phyloP scores from a whole-genome alignment of 495 filamentous ascomycete species.

The Aspergillus diversus region DNA sequence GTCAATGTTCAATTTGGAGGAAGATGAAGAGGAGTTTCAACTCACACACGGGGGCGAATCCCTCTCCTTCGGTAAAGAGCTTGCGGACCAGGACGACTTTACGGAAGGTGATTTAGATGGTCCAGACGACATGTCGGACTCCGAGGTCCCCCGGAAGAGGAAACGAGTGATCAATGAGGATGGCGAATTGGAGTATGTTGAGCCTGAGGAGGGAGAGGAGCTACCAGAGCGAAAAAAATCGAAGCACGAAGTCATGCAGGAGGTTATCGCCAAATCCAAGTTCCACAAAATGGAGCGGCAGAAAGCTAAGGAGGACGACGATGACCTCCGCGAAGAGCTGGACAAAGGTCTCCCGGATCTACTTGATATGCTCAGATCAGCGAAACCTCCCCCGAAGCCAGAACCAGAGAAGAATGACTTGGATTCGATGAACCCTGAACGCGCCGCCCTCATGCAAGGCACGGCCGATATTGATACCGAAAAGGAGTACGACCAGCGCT shows the following conservation, averaged over 20 bases:
- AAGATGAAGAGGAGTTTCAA: slow-evolving; percentile 65
- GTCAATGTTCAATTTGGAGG: slow-evolving; percentile 88
- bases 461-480: slow-evolving; percentile 67
- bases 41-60: slow-evolving; percentile 85
- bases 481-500: slow-evolving; percentile 80
- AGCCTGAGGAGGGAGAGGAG: slow-evolving; percentile 27
- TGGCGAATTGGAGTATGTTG: slow-evolving; percentile 35
- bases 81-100: slow-evolving; percentile 67
- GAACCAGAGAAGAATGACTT: slow-evolving; percentile 46
- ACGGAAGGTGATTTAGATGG: slow-evolving; percentile 68
- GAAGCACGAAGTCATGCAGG: slow-evolving; percentile 94
- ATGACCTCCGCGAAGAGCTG: slow-evolving; percentile 80
- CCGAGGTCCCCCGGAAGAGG: slow-evolving; percentile 66
- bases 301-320: slow-evolving; percentile 90
- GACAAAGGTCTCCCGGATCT: slow-evolving; percentile 80
- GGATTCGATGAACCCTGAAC: slow-evolving; percentile 61
- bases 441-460: slow-evolving; percentile 60
- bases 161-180: slow-evolving; percentile 46
- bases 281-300: slow-evolving; percentile 91
- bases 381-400: slow-evolving; percentile 45
- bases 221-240: slow-evolving; percentile 80
- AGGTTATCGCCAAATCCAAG: slow-evolving; percentile 97
- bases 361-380: slow-evolving; percentile 67
- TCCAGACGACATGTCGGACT: slow-evolving; percentile 67
- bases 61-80: slow-evolving; percentile 62